Base-by-base conservation (phyloP, 345 rosid species). In the Camelina hispida region DNA sequence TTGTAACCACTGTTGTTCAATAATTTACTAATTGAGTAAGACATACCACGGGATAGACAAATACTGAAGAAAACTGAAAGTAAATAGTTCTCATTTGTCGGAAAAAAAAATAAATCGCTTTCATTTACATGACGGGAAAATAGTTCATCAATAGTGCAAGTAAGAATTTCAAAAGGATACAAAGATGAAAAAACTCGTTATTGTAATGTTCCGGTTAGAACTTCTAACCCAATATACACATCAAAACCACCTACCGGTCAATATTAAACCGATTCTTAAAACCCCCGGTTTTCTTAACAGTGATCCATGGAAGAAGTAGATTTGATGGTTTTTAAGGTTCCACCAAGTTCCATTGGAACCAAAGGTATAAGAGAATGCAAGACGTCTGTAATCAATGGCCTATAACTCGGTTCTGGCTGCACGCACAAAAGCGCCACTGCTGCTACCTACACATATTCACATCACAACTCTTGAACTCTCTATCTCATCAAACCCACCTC, bases 341-440 rank as follows among this genome's bases (percentile, higher is more conserved):
- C 99, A 37, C 99, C 97, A 23, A 89, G 92, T 78, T 90, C 96
- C 9, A 86, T 3, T 3, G 99, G 89, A 60, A 95, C 86, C 4
- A 92, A 85, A 14, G 99, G 97, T 67, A 92, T 73, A 14, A 95
- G 92, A 53, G 99, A 92, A 71, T 95, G 96, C 75, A 95, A 78
- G 6, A 95, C 96, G 61, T 95, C 99, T 0, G 89, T 86, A 34
- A 95, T 92, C 66, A 95, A 83, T 0, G 99, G 99, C 1, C 99
- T 87, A 59, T 95, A 95, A 59, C 92, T 83, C 15, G 97, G 97
- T 72, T 95, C 97, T 4, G 97, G 91, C 79, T 95, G 99, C 76
- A 95, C 87, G 60, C 97, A 95, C 66, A 95, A 78, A 34, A 95
- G 87, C 30, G 99, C 96, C 56, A 95, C 96, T 35, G 99, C 99